These are phyloP conservation scores for Globisporangium yorkense DNA, from an alignment of 352 stramenopile species.

Conservation along the genomic window DNA sequence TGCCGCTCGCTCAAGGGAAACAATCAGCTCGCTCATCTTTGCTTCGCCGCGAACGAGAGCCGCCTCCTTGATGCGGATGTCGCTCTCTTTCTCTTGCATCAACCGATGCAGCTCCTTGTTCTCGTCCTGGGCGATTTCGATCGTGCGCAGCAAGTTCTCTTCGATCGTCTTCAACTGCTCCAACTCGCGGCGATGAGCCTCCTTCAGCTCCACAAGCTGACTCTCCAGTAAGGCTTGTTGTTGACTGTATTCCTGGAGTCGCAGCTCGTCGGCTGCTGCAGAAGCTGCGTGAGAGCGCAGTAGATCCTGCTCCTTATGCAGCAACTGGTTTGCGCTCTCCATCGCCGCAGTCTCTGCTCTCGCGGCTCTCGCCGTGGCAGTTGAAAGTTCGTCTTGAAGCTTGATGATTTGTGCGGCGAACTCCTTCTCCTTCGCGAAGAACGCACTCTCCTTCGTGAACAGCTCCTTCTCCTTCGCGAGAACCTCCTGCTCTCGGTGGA, in stretches of 20 bases:
- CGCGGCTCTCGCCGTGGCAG: constrained; percentile 11
- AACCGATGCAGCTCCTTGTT: constrained; percentile 15
- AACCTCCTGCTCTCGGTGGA: constrained; percentile 24
- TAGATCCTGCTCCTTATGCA: no score
- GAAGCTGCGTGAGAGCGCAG: background rate
- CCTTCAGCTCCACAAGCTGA: constrained; percentile 3
- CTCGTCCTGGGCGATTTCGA: constrained; percentile 12
- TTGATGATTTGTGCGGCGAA: constrained; percentile 19
- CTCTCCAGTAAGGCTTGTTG: constrained; percentile 1
- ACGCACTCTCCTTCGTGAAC: constrained; percentile 28
- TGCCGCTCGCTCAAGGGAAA: constrained; percentile 5
- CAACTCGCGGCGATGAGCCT: constrained; percentile 3
- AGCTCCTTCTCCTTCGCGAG: constrained; percentile 31
- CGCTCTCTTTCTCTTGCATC: constrained; percentile 18
- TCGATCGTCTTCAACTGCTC: constrained; percentile 5
- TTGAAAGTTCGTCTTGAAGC: constrained; percentile 23
- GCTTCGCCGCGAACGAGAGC: constrained; percentile 7
- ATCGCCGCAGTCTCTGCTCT: constrained; percentile 23
- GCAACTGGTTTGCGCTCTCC: constrained; percentile 4
- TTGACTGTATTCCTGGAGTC: background rate
- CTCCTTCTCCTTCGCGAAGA: constrained; percentile 26
- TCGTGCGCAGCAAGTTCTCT: constrained; percentile 9
- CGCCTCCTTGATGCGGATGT: constrained; percentile 9
- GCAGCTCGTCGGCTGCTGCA: background rate
- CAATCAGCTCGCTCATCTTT: constrained; percentile 1